Base-by-base conservation (phyloP, 1,284 basidiomycete genomes). In the Schizopora paradoxa region DNA sequence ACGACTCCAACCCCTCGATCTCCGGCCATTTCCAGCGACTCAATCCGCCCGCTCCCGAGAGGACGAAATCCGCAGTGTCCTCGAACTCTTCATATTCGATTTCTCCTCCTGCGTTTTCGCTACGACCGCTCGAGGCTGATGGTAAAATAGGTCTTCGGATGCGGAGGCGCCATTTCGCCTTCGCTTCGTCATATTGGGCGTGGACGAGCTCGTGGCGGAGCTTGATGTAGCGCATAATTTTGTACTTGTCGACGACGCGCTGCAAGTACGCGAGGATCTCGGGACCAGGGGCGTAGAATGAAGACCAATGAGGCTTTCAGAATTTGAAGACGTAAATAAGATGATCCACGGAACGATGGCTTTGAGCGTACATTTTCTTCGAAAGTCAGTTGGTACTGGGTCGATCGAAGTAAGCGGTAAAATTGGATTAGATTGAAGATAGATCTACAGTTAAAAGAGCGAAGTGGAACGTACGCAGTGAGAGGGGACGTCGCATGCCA, bases 21-120 rank as follows among this genome's bases (percentile, higher is more conserved):
- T 76, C 67, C 2, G 79, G 80, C 78, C 77, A 81, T 22, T 66
- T 64, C 76, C 76, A 79, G 4, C 74, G 61, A 35, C 69, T 74
- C 25, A 81, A 58, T 6, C 56, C 54, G 1, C 78, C 79, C n/a
- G 72, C 59, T 6, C 69, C 72, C 2, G 69, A 70, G 42, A 81
- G 66, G 14, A 82, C 62, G 0, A 80, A 64, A 51, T 82, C 76
- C 0, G 72, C 72, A 0, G 55, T 66, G 49, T 78, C 76, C 47
- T 76, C 73, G 23, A 52, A 58, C n/a, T 62, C 58, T 1, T 55
- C 60, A 5, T 56, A 25, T 31, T 46, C 35, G 14, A 51, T 27
- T 13, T 31, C n/a, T 5, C 53, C 53, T 31, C 56, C 54, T 19
- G 53, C 42, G n/a, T n/a, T n/a, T n/a, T n/a, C n/a, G n/a, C 47